These are phyloP conservation scores for Cenchrus fungigraminus DNA, from an alignment of 176 grass and related monocot species.

Conservation along the genomic window DNA sequence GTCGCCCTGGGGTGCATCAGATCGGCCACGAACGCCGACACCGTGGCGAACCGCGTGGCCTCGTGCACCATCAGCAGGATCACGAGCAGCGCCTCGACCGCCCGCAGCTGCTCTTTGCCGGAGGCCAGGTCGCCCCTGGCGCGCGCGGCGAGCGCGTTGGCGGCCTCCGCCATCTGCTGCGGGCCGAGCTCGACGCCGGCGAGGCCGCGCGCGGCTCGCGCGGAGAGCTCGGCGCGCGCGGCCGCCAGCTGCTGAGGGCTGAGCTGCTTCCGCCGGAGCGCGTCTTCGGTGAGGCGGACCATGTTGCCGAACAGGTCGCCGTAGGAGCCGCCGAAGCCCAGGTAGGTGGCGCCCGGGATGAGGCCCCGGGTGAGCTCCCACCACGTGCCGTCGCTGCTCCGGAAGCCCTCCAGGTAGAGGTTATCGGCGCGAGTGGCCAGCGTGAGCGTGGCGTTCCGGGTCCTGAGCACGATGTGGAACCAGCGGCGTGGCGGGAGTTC, in stretches of 20 bases:
- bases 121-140: background rate
- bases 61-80: slow-evolving; percentile 47
- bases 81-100: background rate
- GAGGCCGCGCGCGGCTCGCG: too few relatives aligned
- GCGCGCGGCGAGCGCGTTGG: slow-evolving; percentile 28
- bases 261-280: too few relatives aligned
- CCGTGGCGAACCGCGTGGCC: slow-evolving; percentile 22
- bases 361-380: slow-evolving; percentile 23
- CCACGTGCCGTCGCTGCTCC: slow-evolving; percentile 24
- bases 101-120: background rate
- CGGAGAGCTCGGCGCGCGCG: too few relatives aligned
- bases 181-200: slow-evolving; percentile 12
- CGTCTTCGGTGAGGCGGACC: background rate
- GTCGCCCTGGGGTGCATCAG: slow-evolving; percentile 24
- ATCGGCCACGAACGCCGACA: slow-evolving; percentile 3
- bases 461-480: slow-evolving; percentile 33
- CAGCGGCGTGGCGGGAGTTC: too few relatives aligned
- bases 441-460: background rate
- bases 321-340: slow-evolving; percentile 5
- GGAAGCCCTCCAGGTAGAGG: slow-evolving; percentile 51
- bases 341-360: slow-evolving; percentile 15
- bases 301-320: background rate
- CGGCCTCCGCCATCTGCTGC: slow-evolving; percentile 28
- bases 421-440: slow-evolving; percentile 39
- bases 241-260: too few relatives aligned